These are phyloP conservation scores for Euphorbia pulcherrima DNA, from an alignment of 345 rosid genomes.

Conservation along the genomic window DNA sequence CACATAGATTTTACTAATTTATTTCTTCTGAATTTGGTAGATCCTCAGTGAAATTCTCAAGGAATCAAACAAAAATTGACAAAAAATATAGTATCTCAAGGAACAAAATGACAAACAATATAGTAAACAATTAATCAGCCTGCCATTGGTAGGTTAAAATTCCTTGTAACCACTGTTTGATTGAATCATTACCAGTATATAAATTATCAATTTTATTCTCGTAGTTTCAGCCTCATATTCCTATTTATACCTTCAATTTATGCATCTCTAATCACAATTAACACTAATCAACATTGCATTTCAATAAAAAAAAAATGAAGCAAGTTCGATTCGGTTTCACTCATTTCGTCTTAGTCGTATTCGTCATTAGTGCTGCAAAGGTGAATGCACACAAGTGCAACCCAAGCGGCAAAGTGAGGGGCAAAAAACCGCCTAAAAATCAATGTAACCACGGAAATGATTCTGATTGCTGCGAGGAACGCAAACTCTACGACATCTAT, in stretches of 20 bases:
- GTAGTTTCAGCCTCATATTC: not conserved
- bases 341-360: not conserved
- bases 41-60: not conserved
- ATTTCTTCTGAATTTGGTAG: too few species aligned
- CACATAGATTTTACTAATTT: too few species aligned
- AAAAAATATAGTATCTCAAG: not conserved
- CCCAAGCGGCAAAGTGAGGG: slow-evolving; percentile 9
- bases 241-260: slow-evolving; percentile 2
- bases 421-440: slow-evolving; percentile 10
- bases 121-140: too few species aligned
- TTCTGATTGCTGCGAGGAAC: slow-evolving; percentile 16
- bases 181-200: not conserved
- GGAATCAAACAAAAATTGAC: not conserved
- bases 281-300: not conserved
- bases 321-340: not conserved
- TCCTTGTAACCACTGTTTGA: not conserved
- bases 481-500: slow-evolving; percentile 6
- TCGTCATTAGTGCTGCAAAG: slow-evolving; percentile 5
- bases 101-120: not conserved
- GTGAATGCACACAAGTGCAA: slow-evolving; percentile 17
- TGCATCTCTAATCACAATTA: not conserved
- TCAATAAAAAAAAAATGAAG: slow-evolving; percentile 16
- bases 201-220: too few species aligned
- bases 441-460: not conserved
- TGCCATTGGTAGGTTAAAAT: not conserved